A percentile compares a stretch with the other conserved stretches of the same genome.
phyloP scores from a whole-genome alignment of 2,329 filamentous ascomycete species.

The Aspergillus persii region DNA sequence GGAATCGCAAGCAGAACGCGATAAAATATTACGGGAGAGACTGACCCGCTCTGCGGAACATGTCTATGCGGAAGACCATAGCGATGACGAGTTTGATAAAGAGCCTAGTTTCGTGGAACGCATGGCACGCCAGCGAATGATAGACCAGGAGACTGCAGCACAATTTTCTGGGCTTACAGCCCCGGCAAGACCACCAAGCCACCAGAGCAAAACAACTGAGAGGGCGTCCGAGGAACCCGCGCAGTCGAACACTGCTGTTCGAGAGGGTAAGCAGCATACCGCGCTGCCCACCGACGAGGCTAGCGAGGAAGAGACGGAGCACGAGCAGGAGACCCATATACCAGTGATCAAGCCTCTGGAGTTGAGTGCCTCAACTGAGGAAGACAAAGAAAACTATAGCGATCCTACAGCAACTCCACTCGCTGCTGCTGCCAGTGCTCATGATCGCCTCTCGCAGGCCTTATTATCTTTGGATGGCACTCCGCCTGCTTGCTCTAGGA shows the following conservation, averaged over 20 bases:
- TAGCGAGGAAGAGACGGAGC: conserved; percentile 48
- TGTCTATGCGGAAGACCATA: conserved; percentile 33
- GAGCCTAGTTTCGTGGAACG: conserved; percentile 41
- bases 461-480: conserved; percentile 28
- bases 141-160: conserved; percentile 33
- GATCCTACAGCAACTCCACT: conserved; percentile 26
- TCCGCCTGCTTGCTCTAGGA: conserved; percentile 12
- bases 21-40: conserved; percentile 31
- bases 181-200: conserved; percentile 24
- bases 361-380: conserved; percentile 34
- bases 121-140: conserved; percentile 31
- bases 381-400: conserved; percentile 49
- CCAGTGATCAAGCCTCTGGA: conserved; percentile 30
- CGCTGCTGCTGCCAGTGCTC: conserved; percentile 32
- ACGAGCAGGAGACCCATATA: conserved; percentile 39
- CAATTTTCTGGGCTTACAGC: conserved; percentile 38
- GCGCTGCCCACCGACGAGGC: conserved; percentile 22
- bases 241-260: conserved; percentile 6
- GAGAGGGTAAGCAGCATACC: conserved; percentile 19
- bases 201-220: conserved; percentile 1
- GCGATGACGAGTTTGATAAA: conserved; percentile 45
- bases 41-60: conserved; percentile 36
- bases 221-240: conserved; percentile 7
- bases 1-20: conserved; percentile 44
- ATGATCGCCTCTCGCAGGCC: conserved; percentile 39